phyloP scores from a whole-genome alignment of 2,329 filamentous ascomycete genomes.

The Apiospora hydei region DNA sequence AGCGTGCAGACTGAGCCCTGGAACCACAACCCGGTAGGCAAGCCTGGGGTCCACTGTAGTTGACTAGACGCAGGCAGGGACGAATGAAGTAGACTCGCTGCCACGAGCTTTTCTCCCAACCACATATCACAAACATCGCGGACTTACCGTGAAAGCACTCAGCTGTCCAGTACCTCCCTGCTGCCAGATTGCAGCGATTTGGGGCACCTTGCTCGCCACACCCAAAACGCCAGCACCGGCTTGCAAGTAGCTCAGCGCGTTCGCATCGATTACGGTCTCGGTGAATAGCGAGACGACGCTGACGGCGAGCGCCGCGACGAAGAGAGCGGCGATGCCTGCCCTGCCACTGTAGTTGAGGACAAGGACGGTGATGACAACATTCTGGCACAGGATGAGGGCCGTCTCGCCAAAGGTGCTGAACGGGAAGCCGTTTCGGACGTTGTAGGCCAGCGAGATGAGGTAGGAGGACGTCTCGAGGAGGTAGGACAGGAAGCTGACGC shows the following conservation, averaged over 20 bases:
- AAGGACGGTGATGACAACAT: constrained; percentile 85
- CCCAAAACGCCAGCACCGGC: constrained; percentile 83
- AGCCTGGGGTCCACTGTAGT: not conserved
- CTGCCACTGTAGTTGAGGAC: constrained; percentile 84
- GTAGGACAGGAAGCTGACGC: constrained; percentile 90
- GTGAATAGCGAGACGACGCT: constrained; percentile 75
- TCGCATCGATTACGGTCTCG: constrained; percentile 68
- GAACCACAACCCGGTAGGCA: not conserved
- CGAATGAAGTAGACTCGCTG: not conserved
- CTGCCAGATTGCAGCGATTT: constrained; percentile 86
- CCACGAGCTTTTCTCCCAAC: not conserved
- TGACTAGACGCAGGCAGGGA: not conserved
- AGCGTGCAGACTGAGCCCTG: not conserved
- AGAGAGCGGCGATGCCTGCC: constrained; percentile 72
- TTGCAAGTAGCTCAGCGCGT: constrained; percentile 77
- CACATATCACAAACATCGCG: constrained; percentile 43
- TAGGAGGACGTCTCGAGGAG: constrained; percentile 89
- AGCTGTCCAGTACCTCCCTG: constrained; percentile 93
- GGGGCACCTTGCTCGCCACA: constrained; percentile 90
- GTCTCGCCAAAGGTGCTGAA: constrained; percentile 98
- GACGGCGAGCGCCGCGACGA: constrained; percentile 78
- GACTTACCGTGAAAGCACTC: constrained; percentile 90
- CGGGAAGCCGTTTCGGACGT: constrained; percentile 87
- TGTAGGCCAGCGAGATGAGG: constrained; percentile 91
- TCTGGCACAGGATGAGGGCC: constrained; percentile 89